Conservation (phyloP, 208 protist species). For the Trypanosoma avium region DNA sequence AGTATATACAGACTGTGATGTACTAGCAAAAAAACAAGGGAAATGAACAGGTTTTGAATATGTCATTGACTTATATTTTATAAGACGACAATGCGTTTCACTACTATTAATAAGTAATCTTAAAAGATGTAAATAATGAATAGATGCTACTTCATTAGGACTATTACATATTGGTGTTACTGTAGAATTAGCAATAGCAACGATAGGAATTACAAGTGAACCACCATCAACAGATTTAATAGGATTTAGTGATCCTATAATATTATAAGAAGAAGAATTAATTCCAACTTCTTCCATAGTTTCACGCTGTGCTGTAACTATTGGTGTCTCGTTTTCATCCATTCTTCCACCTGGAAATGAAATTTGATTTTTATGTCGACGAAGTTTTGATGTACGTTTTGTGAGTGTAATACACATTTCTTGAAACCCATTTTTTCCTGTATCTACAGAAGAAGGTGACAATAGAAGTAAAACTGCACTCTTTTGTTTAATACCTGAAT, state of each 20-base stretch:
- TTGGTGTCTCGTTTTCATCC: slow-evolving; percentile 50
- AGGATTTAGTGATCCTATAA: slow-evolving; percentile 55
- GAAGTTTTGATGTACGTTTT: slow-evolving; percentile 57
- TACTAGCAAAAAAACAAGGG: slow-evolving; percentile 82
- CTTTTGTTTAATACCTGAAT: not conserved
- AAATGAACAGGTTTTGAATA: slow-evolving; percentile 50
- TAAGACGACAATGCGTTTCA: slow-evolving; percentile 59
- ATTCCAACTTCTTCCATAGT: slow-evolving; percentile 77
- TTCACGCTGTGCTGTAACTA: slow-evolving; percentile 70
- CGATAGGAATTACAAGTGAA: slow-evolving; percentile 48
- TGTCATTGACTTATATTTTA: slow-evolving; percentile 39
- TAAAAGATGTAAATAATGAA: slow-evolving; percentile 86
- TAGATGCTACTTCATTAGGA: slow-evolving; percentile 69
- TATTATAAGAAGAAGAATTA: slow-evolving; percentile 35
- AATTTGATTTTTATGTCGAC: slow-evolving; percentile 73
- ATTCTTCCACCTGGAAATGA: slow-evolving; percentile 79
- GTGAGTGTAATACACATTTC: slow-evolving; percentile 89
- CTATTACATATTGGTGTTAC: slow-evolving; percentile 50
- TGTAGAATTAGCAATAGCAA: slow-evolving; percentile 42
- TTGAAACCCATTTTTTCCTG: slow-evolving; percentile 41
- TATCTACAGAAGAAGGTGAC: slow-evolving; percentile 36
- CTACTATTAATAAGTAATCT: slow-evolving; percentile 43
- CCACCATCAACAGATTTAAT: slow-evolving; percentile 33
- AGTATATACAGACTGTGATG: slow-evolving; percentile 27
- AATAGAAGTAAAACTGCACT: slow-evolving; percentile 73